A percentile compares a stretch with the other conserved stretches of the same genome.
Evolutionary conservation across 192 early-diverging fungal genomes (phyloP).

Genomic region (Coemansia sp.): DNA sequence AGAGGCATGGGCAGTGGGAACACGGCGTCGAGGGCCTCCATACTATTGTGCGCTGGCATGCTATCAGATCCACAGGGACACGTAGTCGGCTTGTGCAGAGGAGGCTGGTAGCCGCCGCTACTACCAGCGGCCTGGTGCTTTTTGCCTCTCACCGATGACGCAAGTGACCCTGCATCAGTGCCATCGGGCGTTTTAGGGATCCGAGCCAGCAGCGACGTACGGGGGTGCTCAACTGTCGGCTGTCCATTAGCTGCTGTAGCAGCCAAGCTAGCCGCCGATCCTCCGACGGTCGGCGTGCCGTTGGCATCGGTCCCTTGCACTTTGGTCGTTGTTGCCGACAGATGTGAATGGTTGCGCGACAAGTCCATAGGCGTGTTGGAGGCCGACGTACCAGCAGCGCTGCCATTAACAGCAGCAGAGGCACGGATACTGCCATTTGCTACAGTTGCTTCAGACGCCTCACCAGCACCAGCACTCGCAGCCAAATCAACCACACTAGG

Average conservation of each 20-base stretch:
- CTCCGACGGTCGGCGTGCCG: neutral
- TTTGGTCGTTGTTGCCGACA: slow-evolving; percentile 9
- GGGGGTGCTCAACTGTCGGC: neutral
- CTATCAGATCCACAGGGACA: slow-evolving; percentile 36
- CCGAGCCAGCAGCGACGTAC: slow-evolving; percentile 19
- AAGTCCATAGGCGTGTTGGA: neutral
- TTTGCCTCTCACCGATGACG: slow-evolving; percentile 7
- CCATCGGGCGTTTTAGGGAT: slow-evolving; percentile 36
- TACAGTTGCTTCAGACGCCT: neutral
- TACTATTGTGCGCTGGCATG: slow-evolving; percentile 27
- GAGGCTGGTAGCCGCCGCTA: neutral
- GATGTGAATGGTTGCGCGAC: neutral
- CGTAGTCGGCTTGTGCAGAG: slow-evolving; percentile 38
- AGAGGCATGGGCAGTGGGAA: slow-evolving; percentile 49
- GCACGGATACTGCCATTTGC: neutral
- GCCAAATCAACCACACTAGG: neutral
- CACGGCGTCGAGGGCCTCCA: slow-evolving; percentile 41
- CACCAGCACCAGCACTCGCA: neutral
- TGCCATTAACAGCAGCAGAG: neutral
- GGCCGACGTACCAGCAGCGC: neutral
- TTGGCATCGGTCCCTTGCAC: slow-evolving; percentile 3
- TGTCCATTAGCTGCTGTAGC: neutral
- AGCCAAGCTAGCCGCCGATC: neutral
- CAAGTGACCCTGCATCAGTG: slow-evolving; percentile 15
- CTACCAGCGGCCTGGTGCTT: neutral